Evolutionary conservation across 2,329 filamentous ascomycete species (phyloP), one percentile per base, ranked within the genome.

Genomic region (Talaromyces sp.): DNA sequence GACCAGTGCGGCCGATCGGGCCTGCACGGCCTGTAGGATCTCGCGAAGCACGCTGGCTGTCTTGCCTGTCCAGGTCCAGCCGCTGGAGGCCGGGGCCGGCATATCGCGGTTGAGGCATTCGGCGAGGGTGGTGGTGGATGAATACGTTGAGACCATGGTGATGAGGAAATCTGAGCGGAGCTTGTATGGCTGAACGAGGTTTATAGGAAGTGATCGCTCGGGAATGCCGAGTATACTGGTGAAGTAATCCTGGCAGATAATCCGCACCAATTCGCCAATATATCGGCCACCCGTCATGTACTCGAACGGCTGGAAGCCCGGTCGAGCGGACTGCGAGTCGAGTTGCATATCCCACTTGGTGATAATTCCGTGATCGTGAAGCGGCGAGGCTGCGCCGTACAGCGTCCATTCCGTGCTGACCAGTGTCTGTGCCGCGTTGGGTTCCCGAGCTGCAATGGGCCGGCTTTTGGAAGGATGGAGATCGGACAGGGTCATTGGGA

Each of bases 351-450:
- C 61, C 61, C 61, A 63, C 23, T 60, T 60, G 34, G 61, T 63
- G 44, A 63, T 53, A 27, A 63, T 54, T 2, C 54, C 57, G 40
- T 63, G 61, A 14, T 63, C 61, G 2, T 55, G 28, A 27, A 63
- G 47, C 1, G 61, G 61, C 8, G 61, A 40, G 3, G 61, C 55
- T 5, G 61, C 61, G 28, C 61, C 56, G 47, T 50, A 30, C 16
- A 63, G 16, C n/a, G 61, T 63, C 61, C 61, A 63, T 55, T 63
- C 61, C 14, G 61, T 63, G 16, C 61, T 63, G 58, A 63, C 61
- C 27, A 63, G 61, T 5, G 61, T 58, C 12, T 63, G 61, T 5
- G 57, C 61, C 2, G 61, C 61, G 16, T 59, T 50, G 10, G 61
- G 54, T 34, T 60, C 61, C 7, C 50, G 58, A 7, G 31, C 28